A percentile compares a stretch with the other conserved stretches of the same genome.
Conservation (phyloP, 2,329 filamentous ascomycete genomes). For the Blumeriella jaapii region DNA sequence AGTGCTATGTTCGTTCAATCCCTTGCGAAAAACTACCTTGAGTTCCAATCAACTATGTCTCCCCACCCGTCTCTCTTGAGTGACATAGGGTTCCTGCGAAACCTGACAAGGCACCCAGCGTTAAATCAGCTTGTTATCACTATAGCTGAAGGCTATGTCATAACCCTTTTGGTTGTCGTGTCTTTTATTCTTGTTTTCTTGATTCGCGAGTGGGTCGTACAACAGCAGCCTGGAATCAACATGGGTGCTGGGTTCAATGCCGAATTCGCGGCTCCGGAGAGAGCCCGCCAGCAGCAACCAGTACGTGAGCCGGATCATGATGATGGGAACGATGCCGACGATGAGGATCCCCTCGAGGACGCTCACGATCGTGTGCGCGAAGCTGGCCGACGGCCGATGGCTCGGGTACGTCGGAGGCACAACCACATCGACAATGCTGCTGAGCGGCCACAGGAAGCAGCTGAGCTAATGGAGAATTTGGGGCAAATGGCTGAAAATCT, state of each 20-base stretch:
- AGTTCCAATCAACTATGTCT: conserved; percentile 1
- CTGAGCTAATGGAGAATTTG: not conserved
- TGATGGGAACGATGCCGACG: not conserved
- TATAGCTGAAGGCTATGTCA: conserved; percentile 83
- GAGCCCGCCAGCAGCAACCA: conserved; percentile 13
- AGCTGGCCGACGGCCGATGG: conserved; percentile 16
- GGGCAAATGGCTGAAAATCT: conserved; percentile 4
- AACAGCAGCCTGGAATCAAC: conserved; percentile 90
- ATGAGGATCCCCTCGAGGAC: conserved; percentile 1
- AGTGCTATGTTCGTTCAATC: conserved; percentile 7
- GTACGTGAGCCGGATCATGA: conserved; percentile 12
- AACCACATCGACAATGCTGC: conserved; percentile 12
- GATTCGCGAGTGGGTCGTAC: conserved; percentile 94
- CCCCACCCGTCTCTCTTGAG: conserved; percentile 38
- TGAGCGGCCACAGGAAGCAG: conserved; percentile 3
- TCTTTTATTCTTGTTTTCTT: conserved; percentile 95
- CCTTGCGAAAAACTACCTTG: conserved; percentile 8
- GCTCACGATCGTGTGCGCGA: conserved; percentile 6
- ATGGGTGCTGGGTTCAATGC: conserved; percentile 48
- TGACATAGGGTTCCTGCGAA: conserved; percentile 44
- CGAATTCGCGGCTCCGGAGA: conserved; percentile 43
- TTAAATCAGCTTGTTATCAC: conserved; percentile 73
- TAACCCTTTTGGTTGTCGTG: conserved; percentile 82
- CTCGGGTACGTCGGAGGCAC: conserved; percentile 17
- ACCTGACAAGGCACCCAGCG: conserved; percentile 54